Conservation (phyloP, 805 yeast species). For the Naumovozyma baii region DNA sequence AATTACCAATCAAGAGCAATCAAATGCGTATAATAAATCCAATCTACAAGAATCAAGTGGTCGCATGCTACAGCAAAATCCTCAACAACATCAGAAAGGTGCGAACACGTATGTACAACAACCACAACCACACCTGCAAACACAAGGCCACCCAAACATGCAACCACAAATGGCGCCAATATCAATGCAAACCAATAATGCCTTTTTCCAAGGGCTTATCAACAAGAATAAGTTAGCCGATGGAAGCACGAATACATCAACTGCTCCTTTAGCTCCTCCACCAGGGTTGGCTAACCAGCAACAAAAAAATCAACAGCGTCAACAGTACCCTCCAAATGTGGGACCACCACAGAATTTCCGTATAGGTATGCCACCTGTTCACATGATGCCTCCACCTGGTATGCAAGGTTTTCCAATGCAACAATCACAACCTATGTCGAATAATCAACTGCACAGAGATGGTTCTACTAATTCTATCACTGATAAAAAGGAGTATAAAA, state of each 20-base stretch:
- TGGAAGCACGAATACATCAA: background rate
- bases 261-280: constrained; percentile 9
- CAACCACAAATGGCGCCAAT: constrained; percentile 6
- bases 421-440: background rate
- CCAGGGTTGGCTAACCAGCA: constrained; percentile 6
- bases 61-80: background rate
- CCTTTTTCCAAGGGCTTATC: constrained; percentile 26
- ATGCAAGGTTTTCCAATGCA: constrained; percentile 3
- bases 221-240: constrained; percentile 19
- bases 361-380: constrained; percentile 3
- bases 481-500: background rate
- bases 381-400: constrained; percentile 8
- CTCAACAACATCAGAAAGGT: background rate
- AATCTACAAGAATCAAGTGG: background rate
- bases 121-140: constrained; percentile 3
- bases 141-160: constrained; percentile 1
- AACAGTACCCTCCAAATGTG: constrained; percentile 12
- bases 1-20: background rate
- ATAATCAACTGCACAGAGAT: background rate
- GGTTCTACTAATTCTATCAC: background rate
- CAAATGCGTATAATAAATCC: constrained; percentile 1
- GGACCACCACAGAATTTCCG: constrained; percentile 9
- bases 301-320: constrained; percentile 7
- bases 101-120: background rate
- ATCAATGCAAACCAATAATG: constrained; percentile 15